Percentiles rank a stretch among this genome's conserved stretches.
phyloP scores from a whole-genome alignment of 129 eudicot genomes.

The Flaveria brownii region DNA sequence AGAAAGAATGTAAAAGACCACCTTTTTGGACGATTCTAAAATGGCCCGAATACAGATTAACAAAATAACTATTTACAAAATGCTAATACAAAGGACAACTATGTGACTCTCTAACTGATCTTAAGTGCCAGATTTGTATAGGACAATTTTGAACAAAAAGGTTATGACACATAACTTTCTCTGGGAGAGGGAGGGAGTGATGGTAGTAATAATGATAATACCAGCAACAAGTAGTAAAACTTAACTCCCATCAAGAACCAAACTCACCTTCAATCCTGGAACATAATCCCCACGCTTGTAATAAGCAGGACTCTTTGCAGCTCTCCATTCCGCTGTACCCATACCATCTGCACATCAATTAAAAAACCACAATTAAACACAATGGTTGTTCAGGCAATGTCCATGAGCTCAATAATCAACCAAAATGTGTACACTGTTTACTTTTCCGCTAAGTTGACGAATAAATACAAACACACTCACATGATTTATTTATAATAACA shows the following conservation, averaged over 20 bases:
- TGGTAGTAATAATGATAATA: neutral
- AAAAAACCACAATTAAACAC: constrained; percentile 18
- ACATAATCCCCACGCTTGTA: constrained; percentile 99
- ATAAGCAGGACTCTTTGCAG: constrained; percentile 95
- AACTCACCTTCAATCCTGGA: constrained; percentile 90
- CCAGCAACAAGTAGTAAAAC: neutral
- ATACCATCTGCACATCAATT: constrained; percentile 76
- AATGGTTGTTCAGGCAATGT: neutral
- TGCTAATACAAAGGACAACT: neutral
- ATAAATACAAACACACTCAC: neutral
- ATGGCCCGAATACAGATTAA: neutral
- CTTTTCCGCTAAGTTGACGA: constrained; percentile 1
- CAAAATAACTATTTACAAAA: neutral
- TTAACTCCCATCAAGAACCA: neutral
- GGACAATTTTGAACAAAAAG: neutral
- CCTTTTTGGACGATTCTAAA: neutral
- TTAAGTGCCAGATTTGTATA: neutral
- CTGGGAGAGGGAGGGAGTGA: neutral
- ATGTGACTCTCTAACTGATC: neutral
- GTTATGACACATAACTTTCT: neutral
- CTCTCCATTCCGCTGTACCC: constrained; percentile 99
- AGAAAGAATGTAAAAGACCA: neutral
- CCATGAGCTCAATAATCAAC: neutral
- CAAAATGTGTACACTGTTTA: neutral
- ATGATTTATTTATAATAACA: neutral